phyloP scores from a whole-genome alignment of 176 grass and related monocot species.

The Cenchrus americanus region DNA sequence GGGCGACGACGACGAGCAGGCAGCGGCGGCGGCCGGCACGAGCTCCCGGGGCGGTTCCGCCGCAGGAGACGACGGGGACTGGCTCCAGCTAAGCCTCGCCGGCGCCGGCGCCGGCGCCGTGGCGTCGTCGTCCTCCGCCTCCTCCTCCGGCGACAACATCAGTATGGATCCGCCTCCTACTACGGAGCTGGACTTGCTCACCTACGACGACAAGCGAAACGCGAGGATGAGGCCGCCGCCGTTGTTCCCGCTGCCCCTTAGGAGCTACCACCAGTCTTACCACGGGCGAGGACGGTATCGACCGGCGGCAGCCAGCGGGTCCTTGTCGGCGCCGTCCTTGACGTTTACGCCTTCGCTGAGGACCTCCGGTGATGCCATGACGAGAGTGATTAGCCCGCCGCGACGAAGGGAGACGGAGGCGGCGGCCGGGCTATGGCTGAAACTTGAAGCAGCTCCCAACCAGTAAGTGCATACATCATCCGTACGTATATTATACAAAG shows the following conservation, averaged over 20 bases:
- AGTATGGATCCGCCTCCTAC: background rate
- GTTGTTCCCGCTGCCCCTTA: constrained; percentile 50
- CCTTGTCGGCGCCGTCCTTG: constrained; percentile 40
- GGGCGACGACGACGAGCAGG: constrained; percentile 41
- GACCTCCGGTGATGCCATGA: constrained; percentile 46
- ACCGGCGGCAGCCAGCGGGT: background rate
- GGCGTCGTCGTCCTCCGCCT: constrained; percentile 39
- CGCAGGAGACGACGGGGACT: constrained; percentile 43
- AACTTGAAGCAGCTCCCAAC: constrained; percentile 66
- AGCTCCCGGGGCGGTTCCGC: constrained; percentile 10
- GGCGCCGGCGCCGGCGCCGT: background rate
- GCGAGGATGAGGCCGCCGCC: constrained; percentile 31
- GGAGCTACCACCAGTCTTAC: constrained; percentile 45
- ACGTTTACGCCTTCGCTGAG: constrained; percentile 35
- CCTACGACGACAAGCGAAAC: constrained; percentile 38
- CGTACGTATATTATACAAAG: background rate
- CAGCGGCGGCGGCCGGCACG: constrained; percentile 28
- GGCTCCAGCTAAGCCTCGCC: constrained; percentile 75
- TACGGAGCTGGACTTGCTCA: constrained; percentile 49
- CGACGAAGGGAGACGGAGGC: constrained; percentile 48
- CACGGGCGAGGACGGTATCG: constrained; percentile 27
- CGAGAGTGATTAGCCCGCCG: constrained; percentile 69
- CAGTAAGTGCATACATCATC: constrained; percentile 60
- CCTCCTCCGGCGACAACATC: constrained; percentile 23
- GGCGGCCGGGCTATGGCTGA: constrained; percentile 74